Percentiles rank a stretch among this genome's conserved stretches.
Conservation (phyloP, 2,329 filamentous ascomycete species). For the Drechslerella stenobrocha region DNA sequence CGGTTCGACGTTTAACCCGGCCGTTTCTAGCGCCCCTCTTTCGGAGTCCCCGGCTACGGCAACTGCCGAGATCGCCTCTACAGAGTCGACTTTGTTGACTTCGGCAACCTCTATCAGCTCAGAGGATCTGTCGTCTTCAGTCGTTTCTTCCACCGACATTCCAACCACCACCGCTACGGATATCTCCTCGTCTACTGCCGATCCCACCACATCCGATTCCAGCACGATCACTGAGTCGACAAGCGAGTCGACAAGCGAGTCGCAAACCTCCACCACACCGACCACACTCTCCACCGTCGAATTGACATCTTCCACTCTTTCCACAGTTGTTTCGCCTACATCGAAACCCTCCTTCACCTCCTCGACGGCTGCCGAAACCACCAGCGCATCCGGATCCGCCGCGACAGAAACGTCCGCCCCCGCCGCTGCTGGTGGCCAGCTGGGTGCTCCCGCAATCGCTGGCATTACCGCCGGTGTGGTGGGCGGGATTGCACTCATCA, state of each 20-base stretch:
- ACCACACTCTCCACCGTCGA: constrained; percentile 31
- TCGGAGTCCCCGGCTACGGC: not conserved
- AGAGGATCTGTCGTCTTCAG: not conserved
- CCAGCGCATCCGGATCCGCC: not conserved
- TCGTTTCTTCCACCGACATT: constrained; percentile 2
- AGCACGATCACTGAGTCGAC: too few species aligned
- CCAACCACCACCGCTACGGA: constrained; percentile 5
- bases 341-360: constrained; percentile 10
- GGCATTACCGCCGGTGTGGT: constrained; percentile 34
- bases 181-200: constrained; percentile 1
- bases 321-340: constrained; percentile 2
- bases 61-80: not conserved
- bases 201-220: not conserved
- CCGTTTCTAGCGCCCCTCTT: not conserved
- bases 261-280: not conserved
- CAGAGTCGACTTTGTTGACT: constrained; percentile 8
- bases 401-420: constrained; percentile 6
- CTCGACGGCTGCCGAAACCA: not conserved
- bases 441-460: constrained; percentile 12
- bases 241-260: too few species aligned
- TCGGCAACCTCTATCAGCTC: not conserved
- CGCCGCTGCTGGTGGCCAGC: not conserved
- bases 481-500: constrained; percentile 18
- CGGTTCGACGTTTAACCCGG: constrained; percentile 31
- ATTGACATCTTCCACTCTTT: constrained; percentile 6